Percentiles rank a stretch among this genome's conserved stretches.
Conservation (phyloP, 805 yeast species). For the Ogataea pignaliae region DNA sequence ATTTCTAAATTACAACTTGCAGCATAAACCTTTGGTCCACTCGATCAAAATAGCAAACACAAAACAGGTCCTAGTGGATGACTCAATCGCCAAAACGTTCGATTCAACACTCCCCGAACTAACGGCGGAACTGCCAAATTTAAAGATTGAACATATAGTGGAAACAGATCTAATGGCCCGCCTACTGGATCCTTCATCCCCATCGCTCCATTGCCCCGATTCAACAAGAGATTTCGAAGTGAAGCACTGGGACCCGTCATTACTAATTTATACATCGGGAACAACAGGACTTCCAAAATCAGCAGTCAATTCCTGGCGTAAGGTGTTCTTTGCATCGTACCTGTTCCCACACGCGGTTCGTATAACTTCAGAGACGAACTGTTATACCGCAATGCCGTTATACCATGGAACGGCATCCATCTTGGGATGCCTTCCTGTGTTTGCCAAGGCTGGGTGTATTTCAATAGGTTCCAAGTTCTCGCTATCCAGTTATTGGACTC, state of each 20-base stretch:
- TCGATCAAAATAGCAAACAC: slow-evolving; percentile 69
- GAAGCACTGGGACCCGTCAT: slow-evolving; percentile 57
- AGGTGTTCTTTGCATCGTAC: slow-evolving; percentile 64
- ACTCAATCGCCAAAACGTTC: slow-evolving; percentile 49
- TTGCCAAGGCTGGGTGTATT: slow-evolving; percentile 63
- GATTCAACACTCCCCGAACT: slow-evolving; percentile 39
- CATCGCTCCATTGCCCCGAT: slow-evolving; percentile 52
- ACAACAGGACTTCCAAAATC: slow-evolving; percentile 95
- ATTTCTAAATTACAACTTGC: slow-evolving; percentile 75
- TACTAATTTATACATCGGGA: slow-evolving; percentile 85
- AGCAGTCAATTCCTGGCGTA: slow-evolving; percentile 90
- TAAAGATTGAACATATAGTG: slow-evolving; percentile 16
- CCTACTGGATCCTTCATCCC: slow-evolving; percentile 26
- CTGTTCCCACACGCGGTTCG: slow-evolving; percentile 68
- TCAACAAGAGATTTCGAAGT: slow-evolving; percentile 54
- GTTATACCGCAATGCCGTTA: slow-evolving; percentile 91
- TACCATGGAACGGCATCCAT: slow-evolving; percentile 93
- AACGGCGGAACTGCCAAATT: slow-evolving; percentile 28
- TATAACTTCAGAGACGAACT: slow-evolving; percentile 47
- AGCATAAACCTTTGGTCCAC: slow-evolving; percentile 72
- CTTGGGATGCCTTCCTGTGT: slow-evolving; percentile 67
- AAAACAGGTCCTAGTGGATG: slow-evolving; percentile 67
- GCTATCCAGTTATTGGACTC: slow-evolving; percentile 84
- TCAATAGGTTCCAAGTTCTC: slow-evolving; percentile 81
- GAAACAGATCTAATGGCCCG: slow-evolving; percentile 13